Base-by-base conservation (phyloP, 1,139 yeast genomes). In the Pichia cactophila region DNA sequence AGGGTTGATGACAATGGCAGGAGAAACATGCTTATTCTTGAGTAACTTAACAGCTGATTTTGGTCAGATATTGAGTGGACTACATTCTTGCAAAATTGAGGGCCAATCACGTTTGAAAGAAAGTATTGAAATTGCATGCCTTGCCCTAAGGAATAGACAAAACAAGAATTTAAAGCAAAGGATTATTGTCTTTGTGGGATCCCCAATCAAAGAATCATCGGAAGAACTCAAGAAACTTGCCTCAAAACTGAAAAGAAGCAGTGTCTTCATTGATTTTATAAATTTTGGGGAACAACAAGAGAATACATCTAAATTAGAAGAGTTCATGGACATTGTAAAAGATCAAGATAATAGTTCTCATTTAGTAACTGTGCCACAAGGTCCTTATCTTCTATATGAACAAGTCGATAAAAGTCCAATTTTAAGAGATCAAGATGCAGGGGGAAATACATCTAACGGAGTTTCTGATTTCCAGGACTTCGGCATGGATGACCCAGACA, bases 121-220 rank as follows among this genome's bases (percentile, higher is more conserved):
- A 45, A 95, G 96, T 16, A 81, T 92, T 58, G 96, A 90, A 69
- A 96, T 92, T 55, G 98, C 97, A n/a, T 95, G 95, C 45, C 76
- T 94, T 62, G 97, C 97, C 12, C 79, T 92, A 62, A 92, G 89
- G 65, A 97, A 92, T 69, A 88, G 98, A 64, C 96, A 89, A 67
- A 89, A 92, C 70, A 88, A 87, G 68, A 84, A 85, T 10, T 97
- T 90, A 65, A 86, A 81, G 58, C 97, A 90, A 69, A 77, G 98
- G 58, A 87, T 94, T 55, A 77, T 92, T 55, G 88, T 81, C 43
- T 92, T 94, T 69, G 90, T 89, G 41, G 97, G 96, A 31, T 80
- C 90, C 50, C 97, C 97, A 36, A 75, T 94, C 46, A 63, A 63
- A 28, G 95, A 86, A 54, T 73, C 77, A 23, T 84, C 83, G 50